Evolutionary conservation across 2,329 filamentous ascomycete genomes (phyloP).

Genomic region (Fusarium chlamydosporum): DNA sequence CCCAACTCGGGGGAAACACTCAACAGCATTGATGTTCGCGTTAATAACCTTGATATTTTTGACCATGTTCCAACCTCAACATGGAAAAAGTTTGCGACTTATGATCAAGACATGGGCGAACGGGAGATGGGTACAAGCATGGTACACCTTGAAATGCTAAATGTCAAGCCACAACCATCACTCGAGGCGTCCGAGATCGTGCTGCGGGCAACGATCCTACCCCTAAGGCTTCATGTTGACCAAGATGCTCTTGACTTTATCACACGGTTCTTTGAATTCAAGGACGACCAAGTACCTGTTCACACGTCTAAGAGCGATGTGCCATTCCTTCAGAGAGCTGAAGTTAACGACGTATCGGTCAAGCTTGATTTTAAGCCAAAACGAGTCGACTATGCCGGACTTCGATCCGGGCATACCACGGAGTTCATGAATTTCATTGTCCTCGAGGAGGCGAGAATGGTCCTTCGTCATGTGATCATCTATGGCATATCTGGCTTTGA

Average conservation of each 20-base stretch:
- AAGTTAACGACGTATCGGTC: conserved; percentile 85
- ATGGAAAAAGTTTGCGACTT: conserved; percentile 98
- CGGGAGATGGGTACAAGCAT: conserved; percentile 89
- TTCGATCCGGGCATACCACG: conserved; percentile 92
- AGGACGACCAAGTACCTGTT: conserved; percentile 76
- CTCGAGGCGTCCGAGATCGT: conserved; percentile 92
- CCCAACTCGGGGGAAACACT: conserved; percentile 83
- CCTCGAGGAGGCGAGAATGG: conserved; percentile 88
- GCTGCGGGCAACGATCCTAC: conserved; percentile 82
- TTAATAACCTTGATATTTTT: conserved; percentile 89
- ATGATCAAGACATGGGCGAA: conserved; percentile 88
- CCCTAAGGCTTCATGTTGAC: conserved; percentile 92
- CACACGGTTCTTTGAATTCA: conserved; percentile 97
- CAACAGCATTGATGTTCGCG: conserved; percentile 86
- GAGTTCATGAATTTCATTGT: conserved; percentile 99
- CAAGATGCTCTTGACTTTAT: conserved; percentile 98
- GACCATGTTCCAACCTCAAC: conserved; percentile 96
- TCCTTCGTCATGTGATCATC: conserved; percentile 88
- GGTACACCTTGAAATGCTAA: conserved; percentile 90
- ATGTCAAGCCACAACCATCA: conserved; percentile 86
- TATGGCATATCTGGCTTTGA: conserved; percentile 95
- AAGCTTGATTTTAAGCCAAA: conserved; percentile 97
- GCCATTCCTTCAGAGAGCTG: conserved; percentile 90
- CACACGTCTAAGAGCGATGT: conserved; percentile 76
- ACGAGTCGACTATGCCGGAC: conserved; percentile 92